Percentiles rank a stretch among this genome's conserved stretches.
Evolutionary conservation across 192 early-diverging fungal species (phyloP).

Genomic region (Umbelopsis isabellina): DNA sequence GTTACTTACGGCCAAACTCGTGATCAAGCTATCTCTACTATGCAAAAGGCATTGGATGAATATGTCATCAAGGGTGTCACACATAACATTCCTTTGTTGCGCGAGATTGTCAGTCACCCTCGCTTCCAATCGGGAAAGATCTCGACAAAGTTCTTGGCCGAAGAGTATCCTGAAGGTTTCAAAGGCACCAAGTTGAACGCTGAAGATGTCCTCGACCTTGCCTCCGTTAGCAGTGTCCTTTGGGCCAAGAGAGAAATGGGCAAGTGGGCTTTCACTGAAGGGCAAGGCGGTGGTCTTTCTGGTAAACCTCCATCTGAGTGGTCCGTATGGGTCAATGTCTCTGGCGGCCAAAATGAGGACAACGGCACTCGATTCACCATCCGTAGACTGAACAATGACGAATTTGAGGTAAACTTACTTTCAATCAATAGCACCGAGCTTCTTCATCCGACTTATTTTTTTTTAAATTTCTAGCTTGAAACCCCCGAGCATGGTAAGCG

Average conservation of each 20-base stretch:
- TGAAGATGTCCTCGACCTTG: conserved; percentile 59
- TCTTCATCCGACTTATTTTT: background rate
- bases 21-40: conserved; percentile 71
- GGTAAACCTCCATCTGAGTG: conserved; percentile 43
- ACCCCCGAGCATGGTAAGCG: conserved; percentile 35
- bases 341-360: conserved; percentile 46
- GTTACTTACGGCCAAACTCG: conserved; percentile 82
- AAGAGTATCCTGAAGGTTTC: conserved; percentile 90
- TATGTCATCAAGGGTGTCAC: conserved; percentile 95
- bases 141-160: conserved; percentile 84
- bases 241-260: conserved; percentile 69
- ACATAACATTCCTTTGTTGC: conserved; percentile 92
- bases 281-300: conserved; percentile 36
- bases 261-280: conserved; percentile 55
- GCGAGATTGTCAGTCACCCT: conserved; percentile 77
- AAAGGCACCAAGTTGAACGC: conserved; percentile 69
- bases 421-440: background rate
- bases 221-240: conserved; percentile 63
- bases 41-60: conserved; percentile 84
- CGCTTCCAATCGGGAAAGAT: conserved; percentile 77
- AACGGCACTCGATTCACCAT: conserved; percentile 51
- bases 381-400: conserved; percentile 39
- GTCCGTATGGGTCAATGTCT: conserved; percentile 52
- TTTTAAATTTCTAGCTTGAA: conserved; percentile 32
- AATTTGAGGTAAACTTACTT: conserved; percentile 44